Evolutionary conservation across 2,329 filamentous ascomycete genomes (phyloP), one percentile per base, ranked within the genome.

Genomic region (Ophiocordyceps unilateralis): DNA sequence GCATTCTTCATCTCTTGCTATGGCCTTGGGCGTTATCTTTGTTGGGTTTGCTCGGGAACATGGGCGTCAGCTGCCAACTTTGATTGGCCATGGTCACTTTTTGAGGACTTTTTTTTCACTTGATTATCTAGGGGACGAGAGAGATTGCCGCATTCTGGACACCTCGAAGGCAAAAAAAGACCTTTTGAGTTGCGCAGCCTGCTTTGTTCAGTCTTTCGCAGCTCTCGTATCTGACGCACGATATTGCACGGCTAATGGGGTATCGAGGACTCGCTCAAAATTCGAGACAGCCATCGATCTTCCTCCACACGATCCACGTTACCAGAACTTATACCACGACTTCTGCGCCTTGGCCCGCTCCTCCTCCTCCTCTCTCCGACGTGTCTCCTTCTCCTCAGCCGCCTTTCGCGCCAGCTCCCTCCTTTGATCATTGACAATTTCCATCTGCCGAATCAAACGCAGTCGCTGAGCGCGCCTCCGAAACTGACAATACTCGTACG

Each of bases 401-500:
- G 69, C 63, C 49, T 63, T 64, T 49, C 61, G 63, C 45, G 62
- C 65, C 48, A 64, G 61, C 44, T 58, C 64, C 59, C 49, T 66
- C 58, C 53, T 78, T 70, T 56, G 78, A 74, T 62, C 55, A 39
- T 56, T 53, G 39, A 60, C 62, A 30, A 68, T 75, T 56, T 93
- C 85, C 44, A 93, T 81, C 4, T 83, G 83, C 49, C 86, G 70
- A 58, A 83, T 82, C 78, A 98, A 89, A 48, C 85, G 82, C 47
- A 79, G 76, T 52, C 80, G 75, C 62, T 96, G 89, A 47, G 81
- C 70, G 40, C 74, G 69, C 46, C 87, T 72, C 47, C 74, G 72
- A 50, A 78, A 79, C 55, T 87, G 78, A 63, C 89, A 96, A 55
- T 82, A 86, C 62, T 95, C 85, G 62, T 87, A 91, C 41, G 81